Evolutionary conservation across 495 filamentous ascomycete species (phyloP).

Genomic region (Xanthoparmelia taractica): DNA sequence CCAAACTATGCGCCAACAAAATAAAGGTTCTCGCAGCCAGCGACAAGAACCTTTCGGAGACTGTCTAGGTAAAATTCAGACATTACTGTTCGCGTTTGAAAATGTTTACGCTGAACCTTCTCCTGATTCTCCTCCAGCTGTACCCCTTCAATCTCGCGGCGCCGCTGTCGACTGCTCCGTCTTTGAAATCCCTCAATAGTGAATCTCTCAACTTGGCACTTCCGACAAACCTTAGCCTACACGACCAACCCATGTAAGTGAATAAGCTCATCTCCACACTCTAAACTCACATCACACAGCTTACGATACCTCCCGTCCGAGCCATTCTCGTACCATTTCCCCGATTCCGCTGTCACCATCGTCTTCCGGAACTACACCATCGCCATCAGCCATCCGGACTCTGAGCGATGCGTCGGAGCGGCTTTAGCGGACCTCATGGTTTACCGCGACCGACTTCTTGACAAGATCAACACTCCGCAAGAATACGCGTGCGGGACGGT

Average conservation of each 20-base stretch:
- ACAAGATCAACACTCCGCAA: rapidly evolving
- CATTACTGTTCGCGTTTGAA: too few species aligned
- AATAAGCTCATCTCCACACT: background rate
- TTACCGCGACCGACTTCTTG: background rate
- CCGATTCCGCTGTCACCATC: background rate
- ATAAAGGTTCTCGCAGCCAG: too few species aligned
- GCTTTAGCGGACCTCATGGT: background rate
- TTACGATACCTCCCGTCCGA: background rate
- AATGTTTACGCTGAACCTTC: background rate
- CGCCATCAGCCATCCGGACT: background rate
- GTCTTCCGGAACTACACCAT: background rate
- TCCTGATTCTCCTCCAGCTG: background rate
- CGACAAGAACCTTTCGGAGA: too few species aligned
- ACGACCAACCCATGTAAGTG: background rate
- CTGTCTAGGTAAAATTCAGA: too few species aligned
- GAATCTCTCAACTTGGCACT: background rate
- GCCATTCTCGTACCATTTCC: background rate
- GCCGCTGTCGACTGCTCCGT: background rate
- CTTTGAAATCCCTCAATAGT: background rate
- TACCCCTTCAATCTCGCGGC: background rate
- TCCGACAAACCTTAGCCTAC: background rate
- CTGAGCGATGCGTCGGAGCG: background rate
- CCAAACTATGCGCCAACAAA: too few species aligned
- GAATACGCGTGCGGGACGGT: background rate
- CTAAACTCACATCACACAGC: background rate